Evolutionary conservation across 108 stramenopile genomes (phyloP), one percentile per base, ranked within the genome.

Genomic region (Nitzschia putrida): DNA sequence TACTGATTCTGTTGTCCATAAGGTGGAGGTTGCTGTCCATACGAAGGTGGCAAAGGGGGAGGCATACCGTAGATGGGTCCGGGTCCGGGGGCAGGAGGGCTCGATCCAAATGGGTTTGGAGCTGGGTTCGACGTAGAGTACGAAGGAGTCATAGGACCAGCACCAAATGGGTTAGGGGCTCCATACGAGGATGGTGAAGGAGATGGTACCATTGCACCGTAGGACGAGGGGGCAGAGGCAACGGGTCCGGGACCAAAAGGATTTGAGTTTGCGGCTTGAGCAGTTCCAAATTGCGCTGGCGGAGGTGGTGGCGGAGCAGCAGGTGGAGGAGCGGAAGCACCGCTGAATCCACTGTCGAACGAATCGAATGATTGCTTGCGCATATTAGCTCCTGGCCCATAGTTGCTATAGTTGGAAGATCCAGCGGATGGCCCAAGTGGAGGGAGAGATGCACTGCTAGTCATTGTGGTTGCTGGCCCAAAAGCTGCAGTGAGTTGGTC

Each of bases 401-500:
- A 61, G 6, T 7, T 9, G n/a, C n/a, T n/a, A n/a, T n/a, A n/a
- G 37, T 4, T 10, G 7, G 16, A 6, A 20, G n/a, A 40, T 47
- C 64, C 39, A 6, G 24, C 34, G 44, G 45, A 26, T 13, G 29
- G 43, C 3, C 9, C 14, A 7, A 34, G 16, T 11, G 23, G 40
- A 16, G 58, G 43, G 0, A 42, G 8, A 8, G 53, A 22, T 37
- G 60, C 68, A 51, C 43, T 63, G 0, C 40, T 61, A 26, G 72
- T 47, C 37, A 49, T 47, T 23, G 43, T 73, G 12, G 56, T 56
- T 14, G 75, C 50, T 24, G 56, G 37, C 9, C 57, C 70, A 42
- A 72, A 73, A 34, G 73, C 73, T 57, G 57, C 72, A 8, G 71
- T 55, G 14, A 86, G 61, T 37, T 77, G 61, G 50, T 86, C 85